Percentiles rank a stretch among this genome's conserved stretches.
Conservation (phyloP, 495 filamentous ascomycete species). For the Baudoinia panamericana region DNA sequence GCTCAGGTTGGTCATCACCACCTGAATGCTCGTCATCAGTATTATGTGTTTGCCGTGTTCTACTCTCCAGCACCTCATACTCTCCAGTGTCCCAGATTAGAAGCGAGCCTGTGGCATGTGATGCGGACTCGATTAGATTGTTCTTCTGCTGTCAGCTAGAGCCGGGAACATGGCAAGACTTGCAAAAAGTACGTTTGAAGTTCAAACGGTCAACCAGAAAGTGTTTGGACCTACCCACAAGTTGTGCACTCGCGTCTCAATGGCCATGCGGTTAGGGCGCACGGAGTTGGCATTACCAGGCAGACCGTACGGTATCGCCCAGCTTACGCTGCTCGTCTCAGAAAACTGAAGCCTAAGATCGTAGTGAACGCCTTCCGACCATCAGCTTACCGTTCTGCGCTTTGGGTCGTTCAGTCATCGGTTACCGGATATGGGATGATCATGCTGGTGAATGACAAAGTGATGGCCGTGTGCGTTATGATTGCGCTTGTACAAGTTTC, state of each 20-base stretch:
- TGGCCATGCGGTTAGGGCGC: slow-evolving; percentile 47
- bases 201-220: background rate
- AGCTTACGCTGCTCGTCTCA: slow-evolving; percentile 47
- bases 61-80: slow-evolving; percentile 46
- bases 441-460: slow-evolving; percentile 57
- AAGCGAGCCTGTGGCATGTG: slow-evolving; percentile 44
- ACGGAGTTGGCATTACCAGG: slow-evolving; percentile 50
- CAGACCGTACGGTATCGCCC: slow-evolving; percentile 54
- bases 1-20: slow-evolving; percentile 11
- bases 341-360: slow-evolving; percentile 57
- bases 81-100: slow-evolving; percentile 62
- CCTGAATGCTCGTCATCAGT: slow-evolving; percentile 36
- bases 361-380: slow-evolving; percentile 25
- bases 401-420: slow-evolving; percentile 24
- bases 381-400: slow-evolving; percentile 1
- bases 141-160: slow-evolving; percentile 34
- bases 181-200: slow-evolving; percentile 5
- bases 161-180: background rate
- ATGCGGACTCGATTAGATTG: slow-evolving; percentile 54
- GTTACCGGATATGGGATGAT: slow-evolving; percentile 51
- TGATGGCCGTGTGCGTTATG: slow-evolving; percentile 39
- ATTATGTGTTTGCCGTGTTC: slow-evolving; percentile 25
- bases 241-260: slow-evolving; percentile 54
- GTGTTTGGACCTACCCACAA: slow-evolving; percentile 41
- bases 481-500: slow-evolving; percentile 41